phyloP scores from a whole-genome alignment of 2,329 filamentous ascomycete genomes.

The Aureobasidium melanogenum region DNA sequence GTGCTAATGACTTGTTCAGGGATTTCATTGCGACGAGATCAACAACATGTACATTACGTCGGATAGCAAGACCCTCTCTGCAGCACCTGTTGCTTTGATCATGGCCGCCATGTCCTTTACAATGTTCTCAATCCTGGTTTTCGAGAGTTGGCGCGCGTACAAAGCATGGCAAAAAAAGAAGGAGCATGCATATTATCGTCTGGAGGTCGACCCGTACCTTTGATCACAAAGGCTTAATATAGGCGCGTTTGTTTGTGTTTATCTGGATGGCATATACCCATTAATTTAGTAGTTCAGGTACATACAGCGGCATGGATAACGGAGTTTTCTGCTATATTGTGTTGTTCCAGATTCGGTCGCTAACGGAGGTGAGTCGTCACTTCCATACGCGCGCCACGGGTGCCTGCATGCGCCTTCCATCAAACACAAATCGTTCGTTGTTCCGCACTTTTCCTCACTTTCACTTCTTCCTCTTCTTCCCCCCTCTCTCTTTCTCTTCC shows the following conservation, averaged over 20 bases:
- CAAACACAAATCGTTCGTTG: neutral
- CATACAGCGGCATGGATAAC: neutral
- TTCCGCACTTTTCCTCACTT: neutral
- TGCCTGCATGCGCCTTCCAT: neutral
- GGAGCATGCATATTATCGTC: conserved; percentile 1
- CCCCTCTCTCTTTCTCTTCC: too few relatives aligned
- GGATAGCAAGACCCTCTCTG: neutral
- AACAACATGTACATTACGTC: conserved; percentile 1
- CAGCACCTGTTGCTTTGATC: neutral
- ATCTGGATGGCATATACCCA: neutral
- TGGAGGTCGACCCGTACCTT: conserved; percentile 3
- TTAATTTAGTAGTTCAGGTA: neutral
- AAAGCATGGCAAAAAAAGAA: conserved; percentile 1
- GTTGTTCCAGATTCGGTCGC: neutral
- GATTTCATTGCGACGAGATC: conserved; percentile 3
- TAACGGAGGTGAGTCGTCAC: neutral
- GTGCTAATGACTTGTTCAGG: neutral
- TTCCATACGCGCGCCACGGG: neutral
- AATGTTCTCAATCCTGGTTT: neutral
- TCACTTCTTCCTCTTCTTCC: neutral
- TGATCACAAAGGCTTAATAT: neutral
- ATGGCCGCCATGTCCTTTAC: conserved; percentile 7
- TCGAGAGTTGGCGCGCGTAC: conserved; percentile 1
- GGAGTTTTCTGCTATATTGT: neutral
- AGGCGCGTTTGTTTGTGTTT: neutral